A percentile compares a stretch with the other conserved stretches of the same genome.
Evolutionary conservation across 176 grass and related monocot genomes (phyloP).

Genomic region (Canna indica): DNA sequence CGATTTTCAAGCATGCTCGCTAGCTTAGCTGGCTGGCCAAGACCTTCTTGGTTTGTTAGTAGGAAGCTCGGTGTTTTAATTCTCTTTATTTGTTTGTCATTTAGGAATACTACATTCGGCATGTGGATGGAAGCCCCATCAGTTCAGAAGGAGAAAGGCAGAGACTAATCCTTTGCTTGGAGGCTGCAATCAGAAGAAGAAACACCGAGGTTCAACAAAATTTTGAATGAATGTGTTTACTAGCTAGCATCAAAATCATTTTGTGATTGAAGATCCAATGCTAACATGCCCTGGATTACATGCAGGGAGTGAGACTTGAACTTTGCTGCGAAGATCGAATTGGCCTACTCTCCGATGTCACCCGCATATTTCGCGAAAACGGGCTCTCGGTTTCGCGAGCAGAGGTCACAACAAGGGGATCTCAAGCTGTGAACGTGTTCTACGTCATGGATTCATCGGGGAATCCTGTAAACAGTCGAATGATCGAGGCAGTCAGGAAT

Average conservation of each 20-base stretch:
- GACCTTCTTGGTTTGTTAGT: no score
- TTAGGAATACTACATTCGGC: conserved; percentile 27
- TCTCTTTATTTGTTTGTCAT: neutral
- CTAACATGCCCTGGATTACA: neutral
- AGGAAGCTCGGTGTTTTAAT: neutral
- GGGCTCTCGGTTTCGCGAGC: conserved; percentile 12
- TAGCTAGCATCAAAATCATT: neutral
- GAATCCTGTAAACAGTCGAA: conserved; percentile 12
- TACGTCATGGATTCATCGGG: conserved; percentile 23
- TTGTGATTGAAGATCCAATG: neutral
- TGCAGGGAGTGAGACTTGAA: conserved; percentile 25
- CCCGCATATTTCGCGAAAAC: conserved; percentile 27
- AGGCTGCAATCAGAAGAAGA: conserved; percentile 27
- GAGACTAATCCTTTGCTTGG: conserved; percentile 23
- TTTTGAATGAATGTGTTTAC: neutral
- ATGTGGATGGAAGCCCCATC: conserved; percentile 16
- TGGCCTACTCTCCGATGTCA: conserved; percentile 21
- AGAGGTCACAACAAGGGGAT: conserved; percentile 19
- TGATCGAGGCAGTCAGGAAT: conserved; percentile 20
- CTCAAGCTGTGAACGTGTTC: conserved; percentile 23
- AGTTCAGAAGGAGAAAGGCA: conserved; percentile 24
- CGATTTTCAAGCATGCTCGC: no score
- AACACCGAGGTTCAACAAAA: conserved; percentile 13
- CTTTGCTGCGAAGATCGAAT: conserved; percentile 23
- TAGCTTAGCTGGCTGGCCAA: no score